Evolutionary conservation across 179 eudicot species (phyloP).

Genomic region (Heliamphora pulchella): DNA sequence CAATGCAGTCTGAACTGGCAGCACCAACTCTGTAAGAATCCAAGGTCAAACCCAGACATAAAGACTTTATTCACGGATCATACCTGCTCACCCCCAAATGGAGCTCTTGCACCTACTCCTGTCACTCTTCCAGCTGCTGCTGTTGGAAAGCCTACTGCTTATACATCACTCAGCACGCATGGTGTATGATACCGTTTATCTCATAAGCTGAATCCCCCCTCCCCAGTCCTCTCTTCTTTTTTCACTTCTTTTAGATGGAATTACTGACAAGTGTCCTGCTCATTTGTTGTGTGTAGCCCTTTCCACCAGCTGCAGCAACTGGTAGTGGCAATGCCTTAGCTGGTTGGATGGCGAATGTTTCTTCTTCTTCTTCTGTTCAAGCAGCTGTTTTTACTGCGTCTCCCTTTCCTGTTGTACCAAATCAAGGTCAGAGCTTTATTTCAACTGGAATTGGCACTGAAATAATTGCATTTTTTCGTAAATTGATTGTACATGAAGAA

Average conservation of each 20-base stretch:
- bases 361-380: conserved; percentile 78
- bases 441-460: neutral
- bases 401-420: conserved; percentile 58
- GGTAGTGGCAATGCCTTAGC: conserved; percentile 83
- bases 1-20: conserved; percentile 78
- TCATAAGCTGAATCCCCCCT: neutral
- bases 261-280: neutral
- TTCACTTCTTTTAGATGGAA: neutral
- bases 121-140: conserved; percentile 59
- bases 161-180: conserved; percentile 59
- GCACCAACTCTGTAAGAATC: conserved; percentile 87
- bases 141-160: conserved; percentile 61
- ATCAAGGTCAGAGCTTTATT: conserved; percentile 51
- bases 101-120: conserved; percentile 59
- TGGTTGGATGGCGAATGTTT: conserved; percentile 93
- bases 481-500: neutral
- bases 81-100: conserved; percentile 63
- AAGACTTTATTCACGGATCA: conserved; percentile 76
- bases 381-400: conserved; percentile 77
- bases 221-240: too few species aligned
- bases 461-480: neutral
- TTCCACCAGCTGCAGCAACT: conserved; percentile 66
- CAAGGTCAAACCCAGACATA: conserved; percentile 77
- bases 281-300: conserved; percentile 48
- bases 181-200: conserved; percentile 40